A percentile compares a stretch with the other conserved stretches of the same genome.
Evolutionary conservation across 371 early-diverging fungal genomes (phyloP).

Genomic region (Funneliformis caledonium): DNA sequence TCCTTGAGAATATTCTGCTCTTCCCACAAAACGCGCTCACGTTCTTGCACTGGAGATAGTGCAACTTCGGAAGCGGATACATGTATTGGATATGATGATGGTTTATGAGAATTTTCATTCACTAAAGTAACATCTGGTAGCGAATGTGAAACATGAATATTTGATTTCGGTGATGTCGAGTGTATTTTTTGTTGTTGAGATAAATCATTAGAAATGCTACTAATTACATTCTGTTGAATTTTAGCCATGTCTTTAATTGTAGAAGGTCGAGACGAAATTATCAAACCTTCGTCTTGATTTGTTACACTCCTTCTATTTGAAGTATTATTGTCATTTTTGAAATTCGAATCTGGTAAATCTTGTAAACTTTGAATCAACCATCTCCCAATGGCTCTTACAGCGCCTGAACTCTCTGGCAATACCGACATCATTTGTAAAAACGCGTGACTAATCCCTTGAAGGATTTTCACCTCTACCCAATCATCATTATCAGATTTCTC

Average conservation of each 20-base stretch:
- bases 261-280: slow-evolving; percentile 6
- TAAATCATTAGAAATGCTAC: background rate
- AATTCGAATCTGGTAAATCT: background rate
- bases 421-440: slow-evolving; percentile 88
- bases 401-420: slow-evolving; percentile 82
- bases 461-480: slow-evolving; percentile 63
- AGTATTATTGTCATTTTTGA: background rate
- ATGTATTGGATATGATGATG: background rate
- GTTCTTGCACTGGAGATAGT: slow-evolving; percentile 16
- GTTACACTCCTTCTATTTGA: background rate
- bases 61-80: background rate
- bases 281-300: slow-evolving; percentile 16
- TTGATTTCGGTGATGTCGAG: background rate
- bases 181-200: background rate
- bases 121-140: background rate
- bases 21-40: slow-evolving; percentile 28
- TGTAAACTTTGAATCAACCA: slow-evolving; percentile 65
- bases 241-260: background rate
- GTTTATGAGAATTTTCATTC: background rate
- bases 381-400: slow-evolving; percentile 65
- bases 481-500: slow-evolving; percentile 38
- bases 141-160: slow-evolving; percentile 13
- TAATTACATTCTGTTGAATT: background rate
- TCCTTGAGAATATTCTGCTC: slow-evolving; percentile 27
- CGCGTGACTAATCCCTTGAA: slow-evolving; percentile 93